Evolutionary conservation across 345 rosid genomes (phyloP).

Genomic region (Excoecaria agallocha): DNA sequence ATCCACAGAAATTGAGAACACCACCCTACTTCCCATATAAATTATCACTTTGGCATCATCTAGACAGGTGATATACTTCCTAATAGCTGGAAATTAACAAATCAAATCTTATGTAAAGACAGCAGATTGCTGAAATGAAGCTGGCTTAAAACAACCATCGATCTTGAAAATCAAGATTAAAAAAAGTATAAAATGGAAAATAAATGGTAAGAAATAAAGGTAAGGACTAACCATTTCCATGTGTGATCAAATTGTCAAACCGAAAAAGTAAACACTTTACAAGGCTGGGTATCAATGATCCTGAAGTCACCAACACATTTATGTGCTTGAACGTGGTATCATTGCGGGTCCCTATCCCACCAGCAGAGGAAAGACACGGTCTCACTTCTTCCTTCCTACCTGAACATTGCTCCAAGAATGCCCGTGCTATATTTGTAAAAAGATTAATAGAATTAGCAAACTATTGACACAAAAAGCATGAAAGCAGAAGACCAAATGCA

Average conservation of each 20-base stretch:
- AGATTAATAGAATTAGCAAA: slow-evolving; percentile 18
- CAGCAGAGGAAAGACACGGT: slow-evolving; percentile 15
- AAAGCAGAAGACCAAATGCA: not conserved
- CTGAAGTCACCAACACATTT: slow-evolving; percentile 81
- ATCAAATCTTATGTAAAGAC: not conserved
- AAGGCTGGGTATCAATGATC: slow-evolving; percentile 85
- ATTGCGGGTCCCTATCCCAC: slow-evolving; percentile 18
- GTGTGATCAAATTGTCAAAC: slow-evolving; percentile 52
- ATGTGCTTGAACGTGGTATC: slow-evolving; percentile 35
- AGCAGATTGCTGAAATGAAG: not conserved
- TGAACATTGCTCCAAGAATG: slow-evolving; percentile 69
- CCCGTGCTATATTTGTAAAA: slow-evolving; percentile 52
- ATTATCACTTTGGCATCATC: not conserved
- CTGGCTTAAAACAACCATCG: not conserved
- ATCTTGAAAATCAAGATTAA: not conserved
- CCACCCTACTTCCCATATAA: not conserved
- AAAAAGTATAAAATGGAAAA: not conserved
- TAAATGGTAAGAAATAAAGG: not conserved
- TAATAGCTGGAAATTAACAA: not conserved
- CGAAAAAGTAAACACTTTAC: slow-evolving; percentile 82
- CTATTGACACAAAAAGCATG: slow-evolving; percentile 1
- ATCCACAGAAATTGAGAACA: not conserved
- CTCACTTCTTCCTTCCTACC: slow-evolving; percentile 36
- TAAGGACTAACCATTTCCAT: slow-evolving; percentile 57
- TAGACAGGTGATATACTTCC: not conserved